Evolutionary conservation across 495 filamentous ascomycete species (phyloP).

Genomic region (Cercophora scortea): DNA sequence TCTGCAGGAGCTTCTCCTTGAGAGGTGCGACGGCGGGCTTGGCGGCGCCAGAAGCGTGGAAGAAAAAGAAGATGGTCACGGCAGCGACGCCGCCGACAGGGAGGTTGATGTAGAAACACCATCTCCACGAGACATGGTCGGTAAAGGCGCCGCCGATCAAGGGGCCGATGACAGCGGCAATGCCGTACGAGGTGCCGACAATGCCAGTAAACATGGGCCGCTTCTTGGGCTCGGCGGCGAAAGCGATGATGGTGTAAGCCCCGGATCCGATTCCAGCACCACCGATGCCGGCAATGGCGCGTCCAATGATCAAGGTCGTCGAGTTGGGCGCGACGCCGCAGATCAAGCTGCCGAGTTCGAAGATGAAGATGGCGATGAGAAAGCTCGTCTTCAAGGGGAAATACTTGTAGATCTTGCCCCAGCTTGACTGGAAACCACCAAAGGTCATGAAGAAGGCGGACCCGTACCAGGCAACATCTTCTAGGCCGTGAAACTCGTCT

Average conservation of each 20-base stretch:
- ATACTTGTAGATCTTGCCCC: constrained; percentile 33
- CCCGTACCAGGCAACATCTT: constrained; percentile 46
- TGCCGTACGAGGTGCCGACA: constrained; percentile 37
- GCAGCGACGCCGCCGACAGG: constrained; percentile 59
- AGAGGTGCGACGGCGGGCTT: constrained; percentile 13
- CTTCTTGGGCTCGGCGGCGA: constrained; percentile 33
- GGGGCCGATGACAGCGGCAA: constrained; percentile 34
- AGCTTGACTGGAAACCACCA: constrained; percentile 29
- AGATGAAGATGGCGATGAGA: constrained; percentile 35
- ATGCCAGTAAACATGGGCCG: constrained; percentile 42
- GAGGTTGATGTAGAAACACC: constrained; percentile 77
- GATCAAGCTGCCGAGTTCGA: constrained; percentile 46
- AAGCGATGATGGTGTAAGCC: constrained; percentile 35
- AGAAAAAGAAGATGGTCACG: constrained; percentile 47
- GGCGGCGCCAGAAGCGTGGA: constrained; percentile 9
- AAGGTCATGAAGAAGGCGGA: constrained; percentile 32
- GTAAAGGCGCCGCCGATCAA: constrained; percentile 23
- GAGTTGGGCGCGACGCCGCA: constrained; percentile 51
- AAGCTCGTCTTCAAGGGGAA: constrained; percentile 37
- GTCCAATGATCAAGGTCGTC: constrained; percentile 47
- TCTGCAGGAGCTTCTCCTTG: constrained; percentile 35
- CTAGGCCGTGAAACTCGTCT: constrained; percentile 35
- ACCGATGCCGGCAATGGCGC: constrained; percentile 48
- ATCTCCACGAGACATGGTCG: constrained; percentile 42
- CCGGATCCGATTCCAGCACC: constrained; percentile 37